Conservation (phyloP, 1,284 basidiomycete species). For the Volvariella volvacea region DNA sequence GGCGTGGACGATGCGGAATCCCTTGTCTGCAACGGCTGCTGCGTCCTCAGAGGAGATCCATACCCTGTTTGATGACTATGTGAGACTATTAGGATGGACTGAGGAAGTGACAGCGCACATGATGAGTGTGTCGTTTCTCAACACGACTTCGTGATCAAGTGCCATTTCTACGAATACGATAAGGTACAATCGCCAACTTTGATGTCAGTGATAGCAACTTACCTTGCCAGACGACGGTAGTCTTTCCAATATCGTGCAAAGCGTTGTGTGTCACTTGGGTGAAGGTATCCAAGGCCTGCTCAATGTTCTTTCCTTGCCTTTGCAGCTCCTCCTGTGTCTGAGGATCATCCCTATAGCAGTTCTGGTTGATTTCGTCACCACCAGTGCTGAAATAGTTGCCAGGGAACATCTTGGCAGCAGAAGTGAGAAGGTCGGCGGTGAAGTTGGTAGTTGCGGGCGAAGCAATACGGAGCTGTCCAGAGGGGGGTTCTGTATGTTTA, state of each 20-base stretch:
- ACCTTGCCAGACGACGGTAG: slow-evolving; percentile 41
- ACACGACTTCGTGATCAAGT: slow-evolving; percentile 52
- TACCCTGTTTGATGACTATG: slow-evolving; percentile 33
- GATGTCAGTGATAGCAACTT: not conserved
- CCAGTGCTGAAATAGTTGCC: slow-evolving; percentile 70
- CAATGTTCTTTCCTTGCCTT: slow-evolving; percentile 43
- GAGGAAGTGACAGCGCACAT: slow-evolving; percentile 42
- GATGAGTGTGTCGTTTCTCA: slow-evolving; percentile 65
- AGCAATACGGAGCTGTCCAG: slow-evolving; percentile 75
- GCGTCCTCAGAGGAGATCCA: slow-evolving; percentile 70
- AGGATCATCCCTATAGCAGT: slow-evolving; percentile 62
- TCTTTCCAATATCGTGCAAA: slow-evolving; percentile 30
- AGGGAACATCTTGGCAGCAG: slow-evolving; percentile 39
- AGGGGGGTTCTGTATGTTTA: slow-evolving; percentile 56
- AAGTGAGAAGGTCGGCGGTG: slow-evolving; percentile 24
- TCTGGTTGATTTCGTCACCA: slow-evolving; percentile 75
- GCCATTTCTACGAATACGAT: slow-evolving; percentile 53
- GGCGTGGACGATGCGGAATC: slow-evolving; percentile 60
- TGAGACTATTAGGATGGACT: not conserved
- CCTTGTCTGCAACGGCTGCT: slow-evolving; percentile 48
- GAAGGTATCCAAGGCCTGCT: slow-evolving; percentile 60
- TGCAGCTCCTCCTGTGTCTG: slow-evolving; percentile 48
- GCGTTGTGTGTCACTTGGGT: slow-evolving; percentile 36
- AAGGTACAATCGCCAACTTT: slow-evolving; percentile 4
- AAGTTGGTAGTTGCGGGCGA: slow-evolving; percentile 33